These are phyloP conservation scores for Diaporthe ilicicola DNA, from an alignment of 2,329 filamentous ascomycete species.

Conservation along the genomic window DNA sequence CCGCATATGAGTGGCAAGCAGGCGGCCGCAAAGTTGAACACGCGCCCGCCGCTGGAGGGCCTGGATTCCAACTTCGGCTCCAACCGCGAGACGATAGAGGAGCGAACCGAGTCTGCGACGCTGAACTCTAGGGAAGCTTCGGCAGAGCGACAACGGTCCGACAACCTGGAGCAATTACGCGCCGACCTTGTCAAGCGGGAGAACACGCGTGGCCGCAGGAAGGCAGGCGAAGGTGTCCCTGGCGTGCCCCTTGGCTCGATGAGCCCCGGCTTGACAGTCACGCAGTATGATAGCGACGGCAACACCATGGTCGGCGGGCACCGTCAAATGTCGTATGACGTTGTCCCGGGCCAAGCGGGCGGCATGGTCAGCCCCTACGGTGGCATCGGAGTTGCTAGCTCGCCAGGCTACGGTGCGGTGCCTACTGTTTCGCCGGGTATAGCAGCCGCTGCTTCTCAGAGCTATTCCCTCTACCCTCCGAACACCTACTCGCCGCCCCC, in stretches of 20 bases:
- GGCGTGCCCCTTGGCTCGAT: slow-evolving; percentile 1
- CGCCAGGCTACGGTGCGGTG: not conserved
- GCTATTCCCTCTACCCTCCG: slow-evolving; percentile 26
- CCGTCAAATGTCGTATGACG: slow-evolving; percentile 28
- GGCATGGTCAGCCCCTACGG: slow-evolving; percentile 19
- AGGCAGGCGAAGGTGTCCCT: slow-evolving; percentile 29
- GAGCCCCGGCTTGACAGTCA: slow-evolving; percentile 27
- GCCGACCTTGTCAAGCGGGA: slow-evolving; percentile 26
- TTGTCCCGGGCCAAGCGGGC: slow-evolving; percentile 18
- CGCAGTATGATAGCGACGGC: slow-evolving; percentile 22
- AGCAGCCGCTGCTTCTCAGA: slow-evolving; percentile 27
- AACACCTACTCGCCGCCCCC: slow-evolving; percentile 12
- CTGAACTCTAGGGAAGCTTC: slow-evolving; percentile 28
- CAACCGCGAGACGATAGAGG: slow-evolving; percentile 19
- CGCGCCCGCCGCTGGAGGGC: slow-evolving; percentile 18
- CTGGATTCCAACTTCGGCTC: slow-evolving; percentile 26
- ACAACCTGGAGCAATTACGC: slow-evolving; percentile 31
- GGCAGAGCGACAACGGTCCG: slow-evolving; percentile 17
- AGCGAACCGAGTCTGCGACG: slow-evolving; percentile 16
- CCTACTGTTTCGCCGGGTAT: slow-evolving; percentile 23
- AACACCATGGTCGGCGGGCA: not conserved
- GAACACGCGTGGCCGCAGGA: slow-evolving; percentile 29
- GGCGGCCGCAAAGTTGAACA: slow-evolving; percentile 41
- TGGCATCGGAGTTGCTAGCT: slow-evolving; percentile 3
- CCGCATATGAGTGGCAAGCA: slow-evolving; percentile 39